A percentile compares a stretch with the other conserved stretches of the same genome.
phyloP scores from a whole-genome alignment of 2,329 filamentous ascomycete genomes.

The Penicillium sp. region DNA sequence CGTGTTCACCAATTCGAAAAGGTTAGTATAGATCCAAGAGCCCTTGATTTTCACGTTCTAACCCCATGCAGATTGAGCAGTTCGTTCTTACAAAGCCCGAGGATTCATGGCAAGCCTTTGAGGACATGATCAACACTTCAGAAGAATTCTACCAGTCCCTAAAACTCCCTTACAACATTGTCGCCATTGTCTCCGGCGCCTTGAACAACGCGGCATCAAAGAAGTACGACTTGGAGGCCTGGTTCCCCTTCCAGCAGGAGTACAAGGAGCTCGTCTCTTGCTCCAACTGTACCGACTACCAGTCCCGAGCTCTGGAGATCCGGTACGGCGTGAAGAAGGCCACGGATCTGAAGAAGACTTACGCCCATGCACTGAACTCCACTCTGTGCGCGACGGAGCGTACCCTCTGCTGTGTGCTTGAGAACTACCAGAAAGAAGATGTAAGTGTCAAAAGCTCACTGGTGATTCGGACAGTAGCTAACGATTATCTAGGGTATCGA shows the following conservation, averaged over 20 bases:
- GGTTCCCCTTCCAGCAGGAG: conserved; percentile 93
- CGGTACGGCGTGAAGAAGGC: conserved; percentile 84
- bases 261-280: conserved; percentile 98
- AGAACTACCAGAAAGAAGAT: conserved; percentile 93
- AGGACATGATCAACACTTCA: conserved; percentile 84
- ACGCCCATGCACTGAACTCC: conserved; percentile 89
- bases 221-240: conserved; percentile 94
- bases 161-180: conserved; percentile 83
- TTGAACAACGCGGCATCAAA: conserved; percentile 85
- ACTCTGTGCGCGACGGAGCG: conserved; percentile 88
- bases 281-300: conserved; percentile 98
- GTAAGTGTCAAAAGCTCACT: conserved; percentile 44
- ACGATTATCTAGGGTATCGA: conserved; percentile 59
- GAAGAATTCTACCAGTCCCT: conserved; percentile 95
- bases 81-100: conserved; percentile 80
- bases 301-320: conserved; percentile 90
- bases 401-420: conserved; percentile 88
- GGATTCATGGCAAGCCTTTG: conserved; percentile 88
- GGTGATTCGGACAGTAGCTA: conserved; percentile 11
- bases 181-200: conserved; percentile 93
- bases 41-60: neutral
- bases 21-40: conserved; percentile 42
- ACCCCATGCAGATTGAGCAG: conserved; percentile 62
- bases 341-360: conserved; percentile 82
- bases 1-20: conserved; percentile 98